Percentiles rank a stretch among this genome's conserved stretches.
These are phyloP conservation scores for Eurotiales sp. DNA, from an alignment of 2,329 filamentous ascomycete species.

Conservation along the genomic window DNA sequence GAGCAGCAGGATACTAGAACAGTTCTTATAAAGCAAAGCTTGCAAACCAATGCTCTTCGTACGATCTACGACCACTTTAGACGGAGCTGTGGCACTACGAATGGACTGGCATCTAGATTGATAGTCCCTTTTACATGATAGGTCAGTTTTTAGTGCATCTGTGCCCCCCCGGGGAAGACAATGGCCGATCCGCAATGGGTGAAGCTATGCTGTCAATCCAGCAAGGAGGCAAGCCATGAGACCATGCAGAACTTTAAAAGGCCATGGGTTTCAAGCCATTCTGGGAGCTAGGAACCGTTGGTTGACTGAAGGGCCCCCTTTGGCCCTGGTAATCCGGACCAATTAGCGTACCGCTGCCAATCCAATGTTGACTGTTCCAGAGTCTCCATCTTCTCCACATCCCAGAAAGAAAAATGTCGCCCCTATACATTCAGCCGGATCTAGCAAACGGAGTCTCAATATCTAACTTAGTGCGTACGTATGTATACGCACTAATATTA, in stretches of 20 bases:
- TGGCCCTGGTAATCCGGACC: no score
- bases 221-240: constrained; percentile 14
- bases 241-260: constrained; percentile 15
- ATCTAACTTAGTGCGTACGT: no score
- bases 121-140: constrained; percentile 1
- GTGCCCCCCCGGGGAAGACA: constrained; percentile 8
- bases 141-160: constrained; percentile 10
- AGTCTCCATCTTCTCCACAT: not conserved
- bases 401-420: not conserved
- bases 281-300: constrained; percentile 1
- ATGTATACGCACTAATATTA: not conserved
- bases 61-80: constrained; percentile 7
- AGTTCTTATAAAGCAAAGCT: not conserved
- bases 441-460: not conserved
- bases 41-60: not conserved
- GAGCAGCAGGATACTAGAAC: constrained; percentile 2
- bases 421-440: not conserved
- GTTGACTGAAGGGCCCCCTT: not conserved
- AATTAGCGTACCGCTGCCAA: not conserved
- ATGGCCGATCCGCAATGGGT: not conserved
- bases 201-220: constrained; percentile 4
- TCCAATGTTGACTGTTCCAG: not conserved
- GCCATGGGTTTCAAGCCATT: constrained; percentile 4
- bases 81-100: not conserved
- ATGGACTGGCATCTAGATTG: not conserved